Base-by-base conservation (phyloP, 768 basidiomycete species). In the Rubroboletus pulcherrimus region DNA sequence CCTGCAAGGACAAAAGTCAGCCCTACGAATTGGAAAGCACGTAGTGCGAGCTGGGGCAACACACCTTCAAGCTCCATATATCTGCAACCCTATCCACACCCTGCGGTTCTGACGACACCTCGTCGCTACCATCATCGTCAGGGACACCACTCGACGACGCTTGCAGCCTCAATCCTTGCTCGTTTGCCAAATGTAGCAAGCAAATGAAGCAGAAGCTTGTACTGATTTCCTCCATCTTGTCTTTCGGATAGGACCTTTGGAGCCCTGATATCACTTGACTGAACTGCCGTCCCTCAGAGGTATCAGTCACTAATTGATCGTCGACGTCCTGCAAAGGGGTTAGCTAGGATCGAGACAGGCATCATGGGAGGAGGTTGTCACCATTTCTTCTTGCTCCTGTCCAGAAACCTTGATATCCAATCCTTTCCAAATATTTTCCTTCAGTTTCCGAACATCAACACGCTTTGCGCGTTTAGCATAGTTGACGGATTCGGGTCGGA, bases 131-230 rank as follows among this genome's bases (percentile, higher is more conserved):
- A 44, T 74, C 63, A 61, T 75, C 52, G 42, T 77, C 59, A 56
- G 71, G 49, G 65, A 63, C 33, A 70, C 69, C 82, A 34, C 15
- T 59, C 33, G 75, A 62, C 14, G 75, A 64, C 44, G 83, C 72
- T 71, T 86, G 89, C 35, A 99, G 81, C 67, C 88, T 89, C 47
- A 98, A 78, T 2, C 96, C 97, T 65, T 93, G 90, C 73, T 98
- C 97, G 68, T 99, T 98, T 17, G 96, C 96, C 42, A 98, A 74
- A 75, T 98, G 97, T 17, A 99, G 76, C 26, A 98, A 76, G 66
- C 97, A 98, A 70, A 98, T 99, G 77, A 98, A 99, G 71, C 96
- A 98, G 84, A 96, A 98, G 60, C 93, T 96, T 15, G 97, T 98
- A 70, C 94, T 97, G 68, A 98, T 97, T 60, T 99, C 97, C 39